These are phyloP conservation scores for Plantago coronopus DNA, from an alignment of 305 asterid genomes.

Conservation along the genomic window DNA sequence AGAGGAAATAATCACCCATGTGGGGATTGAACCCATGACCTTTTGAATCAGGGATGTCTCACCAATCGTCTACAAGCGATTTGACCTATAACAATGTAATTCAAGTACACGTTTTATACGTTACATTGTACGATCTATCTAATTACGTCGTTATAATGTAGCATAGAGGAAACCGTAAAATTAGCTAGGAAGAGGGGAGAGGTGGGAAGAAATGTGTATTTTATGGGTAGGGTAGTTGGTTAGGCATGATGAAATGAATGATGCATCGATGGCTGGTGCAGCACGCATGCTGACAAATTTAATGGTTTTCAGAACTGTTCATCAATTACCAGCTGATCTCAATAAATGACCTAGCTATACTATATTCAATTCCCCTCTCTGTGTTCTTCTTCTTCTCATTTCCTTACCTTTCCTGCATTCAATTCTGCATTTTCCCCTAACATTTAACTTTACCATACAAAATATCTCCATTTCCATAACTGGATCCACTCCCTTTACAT, in stretches of 20 bases:
- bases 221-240: slow-evolving; percentile 1
- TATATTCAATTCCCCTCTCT: background rate
- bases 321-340: slow-evolving; percentile 16
- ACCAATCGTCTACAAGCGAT: too few species aligned
- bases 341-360: slow-evolving; percentile 33
- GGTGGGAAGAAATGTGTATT: too few species aligned
- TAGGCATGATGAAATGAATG: slow-evolving; percentile 25
- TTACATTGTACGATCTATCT: too few species aligned
- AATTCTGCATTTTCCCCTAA: background rate
- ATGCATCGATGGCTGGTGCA: slow-evolving; percentile 35
- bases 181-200: background rate
- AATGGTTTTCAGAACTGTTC: slow-evolving; percentile 32
- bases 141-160: too few species aligned
- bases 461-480: background rate
- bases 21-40: too few species aligned
- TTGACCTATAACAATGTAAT: too few species aligned
- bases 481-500: background rate
- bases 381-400: slow-evolving; percentile 30
- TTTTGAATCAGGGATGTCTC: too few species aligned
- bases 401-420: slow-evolving; percentile 30
- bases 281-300: slow-evolving; percentile 54
- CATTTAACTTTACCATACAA: background rate
- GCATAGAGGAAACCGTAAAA: too few species aligned
- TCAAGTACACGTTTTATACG: too few species aligned
- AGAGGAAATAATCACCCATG: too few species aligned